A percentile compares a stretch with the other conserved stretches of the same genome.
These are phyloP conservation scores for Tolypocladium capitatum DNA, from an alignment of 2,329 filamentous ascomycete species.

Conservation along the genomic window DNA sequence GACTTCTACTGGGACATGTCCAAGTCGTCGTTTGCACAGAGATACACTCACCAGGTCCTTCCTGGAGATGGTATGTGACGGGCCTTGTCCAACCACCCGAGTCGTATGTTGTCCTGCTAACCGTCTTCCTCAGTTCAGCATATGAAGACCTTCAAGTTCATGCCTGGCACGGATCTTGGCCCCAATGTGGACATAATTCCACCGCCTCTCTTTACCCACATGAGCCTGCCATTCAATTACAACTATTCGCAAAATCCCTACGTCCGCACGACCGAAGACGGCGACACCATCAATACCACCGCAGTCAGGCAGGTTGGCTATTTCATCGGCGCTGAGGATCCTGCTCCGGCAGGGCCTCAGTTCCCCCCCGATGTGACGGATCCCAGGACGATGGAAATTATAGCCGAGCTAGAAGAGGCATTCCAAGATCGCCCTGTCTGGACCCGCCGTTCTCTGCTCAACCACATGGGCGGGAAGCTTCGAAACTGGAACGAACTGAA, in stretches of 20 bases:
- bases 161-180: conserved; percentile 44
- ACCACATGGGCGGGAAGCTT: conserved; percentile 45
- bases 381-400: conserved; percentile 46
- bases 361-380: conserved; percentile 46
- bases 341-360: conserved; percentile 48
- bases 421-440: conserved; percentile 70
- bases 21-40: conserved; percentile 54
- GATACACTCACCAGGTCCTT: conserved; percentile 58
- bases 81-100: no score
- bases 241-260: conserved; percentile 79
- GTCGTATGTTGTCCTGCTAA: neutral
- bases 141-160: conserved; percentile 50
- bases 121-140: conserved; percentile 26
- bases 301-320: conserved; percentile 45
- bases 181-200: conserved; percentile 60
- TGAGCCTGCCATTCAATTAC: conserved; percentile 62
- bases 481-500: conserved; percentile 49
- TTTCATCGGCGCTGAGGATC: conserved; percentile 47
- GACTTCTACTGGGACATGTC: conserved; percentile 75
- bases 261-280: conserved; percentile 48
- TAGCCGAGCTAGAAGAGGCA: conserved; percentile 48
- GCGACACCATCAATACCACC: conserved; percentile 43
- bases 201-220: conserved; percentile 65
- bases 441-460: conserved; percentile 71
- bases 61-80: conserved; percentile 50